phyloP scores from a whole-genome alignment of 768 basidiomycete genomes.

The Amanita fuliginea region DNA sequence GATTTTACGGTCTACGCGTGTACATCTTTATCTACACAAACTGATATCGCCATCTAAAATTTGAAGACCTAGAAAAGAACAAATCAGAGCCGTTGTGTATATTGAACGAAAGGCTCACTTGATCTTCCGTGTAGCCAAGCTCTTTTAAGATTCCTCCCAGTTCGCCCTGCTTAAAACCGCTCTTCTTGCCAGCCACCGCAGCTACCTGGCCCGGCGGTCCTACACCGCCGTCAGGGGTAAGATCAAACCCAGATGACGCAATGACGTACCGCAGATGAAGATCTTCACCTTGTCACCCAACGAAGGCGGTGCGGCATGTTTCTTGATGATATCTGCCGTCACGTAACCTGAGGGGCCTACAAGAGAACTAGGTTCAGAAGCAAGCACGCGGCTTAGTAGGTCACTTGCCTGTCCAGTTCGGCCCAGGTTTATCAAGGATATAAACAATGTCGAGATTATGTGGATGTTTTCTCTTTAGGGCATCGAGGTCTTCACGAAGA shows the following conservation, averaged over 20 bases:
- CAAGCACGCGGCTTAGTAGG: neutral
- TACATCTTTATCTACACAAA: neutral
- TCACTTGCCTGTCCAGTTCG: conserved; percentile 43
- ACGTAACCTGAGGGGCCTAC: conserved; percentile 68
- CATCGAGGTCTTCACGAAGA: conserved; percentile 67
- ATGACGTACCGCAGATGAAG: conserved; percentile 71
- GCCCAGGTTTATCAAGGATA: conserved; percentile 66
- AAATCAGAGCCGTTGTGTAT: neutral
- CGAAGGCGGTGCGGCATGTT: conserved; percentile 54
- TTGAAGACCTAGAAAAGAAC: conserved; percentile 25
- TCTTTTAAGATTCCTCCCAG: conserved; percentile 79
- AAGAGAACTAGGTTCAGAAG: conserved; percentile 1
- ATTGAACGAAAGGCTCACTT: conserved; percentile 36
- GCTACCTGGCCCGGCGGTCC: conserved; percentile 85
- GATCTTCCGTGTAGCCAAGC: conserved; percentile 74
- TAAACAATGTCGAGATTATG: conserved; percentile 75
- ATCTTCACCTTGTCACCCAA: conserved; percentile 75
- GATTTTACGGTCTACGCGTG: neutral
- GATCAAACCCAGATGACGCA: neutral
- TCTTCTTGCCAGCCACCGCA: conserved; percentile 84
- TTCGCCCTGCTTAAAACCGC: conserved; percentile 77
- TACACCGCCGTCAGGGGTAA: conserved; percentile 11
- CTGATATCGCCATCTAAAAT: conserved; percentile 18
- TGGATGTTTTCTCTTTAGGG: conserved; percentile 56
- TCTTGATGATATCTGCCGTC: conserved; percentile 57